These are phyloP conservation scores for Cucurbita ficifolia DNA, from an alignment of 306 rosid species.

Conservation along the genomic window DNA sequence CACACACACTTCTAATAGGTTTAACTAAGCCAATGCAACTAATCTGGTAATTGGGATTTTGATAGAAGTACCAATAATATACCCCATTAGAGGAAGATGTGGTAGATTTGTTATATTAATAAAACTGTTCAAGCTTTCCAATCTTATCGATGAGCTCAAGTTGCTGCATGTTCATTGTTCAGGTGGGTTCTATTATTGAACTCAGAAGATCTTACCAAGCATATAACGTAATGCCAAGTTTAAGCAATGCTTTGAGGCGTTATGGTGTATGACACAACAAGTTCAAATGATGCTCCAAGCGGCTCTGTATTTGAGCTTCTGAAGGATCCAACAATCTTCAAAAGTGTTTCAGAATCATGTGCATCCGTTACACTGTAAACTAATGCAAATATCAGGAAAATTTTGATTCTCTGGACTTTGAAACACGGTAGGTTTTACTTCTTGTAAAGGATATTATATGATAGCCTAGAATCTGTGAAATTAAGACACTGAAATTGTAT, in stretches of 20 bases:
- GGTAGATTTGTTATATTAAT: background rate
- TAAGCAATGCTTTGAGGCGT: conserved; percentile 82
- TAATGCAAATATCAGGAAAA: background rate
- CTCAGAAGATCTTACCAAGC: conserved; percentile 97
- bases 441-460: background rate
- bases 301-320: conserved; percentile 7
- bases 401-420: background rate
- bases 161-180: conserved; percentile 38
- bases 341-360: background rate
- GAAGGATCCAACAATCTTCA: conserved; percentile 5
- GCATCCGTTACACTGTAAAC: background rate
- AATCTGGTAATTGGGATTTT: background rate
- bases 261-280: conserved; percentile 83
- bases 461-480: background rate
- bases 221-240: conserved; percentile 89
- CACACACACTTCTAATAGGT: background rate
- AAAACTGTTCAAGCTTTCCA: background rate
- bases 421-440: background rate
- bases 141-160: background rate
- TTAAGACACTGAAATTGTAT: background rate
- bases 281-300: conserved; percentile 61
- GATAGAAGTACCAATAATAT: background rate
- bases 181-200: conserved; percentile 97
- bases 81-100: background rate
- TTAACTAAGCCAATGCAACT: background rate